Conservation (phyloP, 2,329 filamentous ascomycete genomes). For the Fusarium beomiforme region DNA sequence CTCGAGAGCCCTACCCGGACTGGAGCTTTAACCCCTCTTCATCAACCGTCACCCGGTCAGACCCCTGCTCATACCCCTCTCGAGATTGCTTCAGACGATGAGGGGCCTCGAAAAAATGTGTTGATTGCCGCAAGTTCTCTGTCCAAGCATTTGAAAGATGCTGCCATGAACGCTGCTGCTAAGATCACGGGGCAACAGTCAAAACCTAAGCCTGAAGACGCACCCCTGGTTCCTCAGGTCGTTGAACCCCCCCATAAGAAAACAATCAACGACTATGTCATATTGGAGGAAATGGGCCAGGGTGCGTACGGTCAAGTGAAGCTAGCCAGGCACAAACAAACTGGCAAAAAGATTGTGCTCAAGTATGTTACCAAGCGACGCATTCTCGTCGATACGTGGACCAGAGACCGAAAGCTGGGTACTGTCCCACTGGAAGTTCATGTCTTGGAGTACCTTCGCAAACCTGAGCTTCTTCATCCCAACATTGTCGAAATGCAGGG, state of each 20-base stretch:
- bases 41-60: slow-evolving; percentile 82
- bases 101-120: slow-evolving; percentile 55
- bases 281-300: slow-evolving; percentile 98
- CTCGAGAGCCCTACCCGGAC: slow-evolving; percentile 71
- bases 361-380: slow-evolving; percentile 98
- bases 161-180: slow-evolving; percentile 63
- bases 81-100: slow-evolving; percentile 65
- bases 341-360: slow-evolving; percentile 85
- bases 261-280: slow-evolving; percentile 87
- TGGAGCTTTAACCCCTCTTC: slow-evolving; percentile 75
- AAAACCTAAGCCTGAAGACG: slow-evolving; percentile 46
- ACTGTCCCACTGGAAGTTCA: slow-evolving; percentile 98
- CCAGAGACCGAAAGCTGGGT: slow-evolving; percentile 87
- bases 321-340: slow-evolving; percentile 85
- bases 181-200: slow-evolving; percentile 58
- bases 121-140: slow-evolving; percentile 58
- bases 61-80: slow-evolving; percentile 66
- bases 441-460: slow-evolving; percentile 90
- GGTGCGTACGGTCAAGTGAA: slow-evolving; percentile 99
- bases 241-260: slow-evolving; percentile 70
- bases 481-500: slow-evolving; percentile 80
- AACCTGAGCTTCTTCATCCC: slow-evolving; percentile 72
- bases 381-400: slow-evolving; percentile 98
- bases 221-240: slow-evolving; percentile 49
- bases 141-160: slow-evolving; percentile 67